Percentiles rank a stretch among this genome's conserved stretches.
Conservation (phyloP, 1,284 basidiomycete genomes). For the Malassezia globosa region DNA sequence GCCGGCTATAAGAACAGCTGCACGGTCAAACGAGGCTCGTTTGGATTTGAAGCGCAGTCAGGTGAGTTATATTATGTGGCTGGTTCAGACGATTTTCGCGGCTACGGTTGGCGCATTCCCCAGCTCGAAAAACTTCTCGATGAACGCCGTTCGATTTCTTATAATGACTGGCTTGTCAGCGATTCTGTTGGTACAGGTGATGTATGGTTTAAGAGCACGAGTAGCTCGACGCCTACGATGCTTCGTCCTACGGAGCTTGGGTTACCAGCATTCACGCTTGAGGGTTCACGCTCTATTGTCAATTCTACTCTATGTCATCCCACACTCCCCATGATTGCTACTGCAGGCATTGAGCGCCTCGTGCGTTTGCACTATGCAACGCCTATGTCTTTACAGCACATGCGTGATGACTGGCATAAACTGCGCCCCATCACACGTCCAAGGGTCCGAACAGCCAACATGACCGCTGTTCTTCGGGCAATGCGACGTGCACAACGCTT, state of each 20-base stretch:
- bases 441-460: slow-evolving; percentile 3
- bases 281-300: slow-evolving; percentile 5
- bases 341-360: slow-evolving; percentile 18
- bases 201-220: slow-evolving; percentile 7
- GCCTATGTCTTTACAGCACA: slow-evolving; percentile 12
- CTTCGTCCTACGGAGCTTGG: slow-evolving; percentile 3
- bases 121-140: slow-evolving; percentile 50
- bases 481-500: slow-evolving; percentile 5
- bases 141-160: slow-evolving; percentile 48
- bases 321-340: slow-evolving; percentile 17
- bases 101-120: slow-evolving; percentile 67
- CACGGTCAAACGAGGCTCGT: slow-evolving; percentile 71
- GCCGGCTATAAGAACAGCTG: slow-evolving; percentile 59
- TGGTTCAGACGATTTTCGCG: slow-evolving; percentile 68
- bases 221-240: not conserved
- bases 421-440: slow-evolving; percentile 9
- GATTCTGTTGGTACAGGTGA: slow-evolving; percentile 12
- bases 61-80: slow-evolving; percentile 58
- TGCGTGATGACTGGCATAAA: not conserved
- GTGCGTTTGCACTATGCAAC: slow-evolving; percentile 16
- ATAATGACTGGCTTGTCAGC: not conserved
- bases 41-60: slow-evolving; percentile 50
- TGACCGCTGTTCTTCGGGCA: slow-evolving; percentile 12
- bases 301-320: slow-evolving; percentile 13
- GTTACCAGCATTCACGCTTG: slow-evolving; percentile 14